Evolutionary conservation across 2,329 filamentous ascomycete species (phyloP), one percentile per base, ranked within the genome.

Genomic region (Arthrobotrys musiformis): DNA sequence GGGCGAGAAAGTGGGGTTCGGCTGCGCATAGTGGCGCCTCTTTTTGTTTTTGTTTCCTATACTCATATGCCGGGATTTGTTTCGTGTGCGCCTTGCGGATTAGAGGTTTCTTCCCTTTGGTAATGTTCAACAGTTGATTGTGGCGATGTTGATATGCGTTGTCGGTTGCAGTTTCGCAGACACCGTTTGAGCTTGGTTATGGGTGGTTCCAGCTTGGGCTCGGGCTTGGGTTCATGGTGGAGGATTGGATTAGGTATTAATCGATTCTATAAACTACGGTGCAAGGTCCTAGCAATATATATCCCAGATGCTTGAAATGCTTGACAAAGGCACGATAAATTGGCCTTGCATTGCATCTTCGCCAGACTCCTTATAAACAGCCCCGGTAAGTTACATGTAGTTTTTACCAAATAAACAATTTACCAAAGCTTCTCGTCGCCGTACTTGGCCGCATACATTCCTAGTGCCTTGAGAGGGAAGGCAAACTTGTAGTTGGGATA

Each of bases 401-500:
- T n/a, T n/a, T n/a, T n/a, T n/a, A n/a, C n/a, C n/a, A n/a, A n/a
- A n/a, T n/a, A 50, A 52, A 24, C n/a, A 33, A 33, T 56, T 11
- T 46, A 76, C 70, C 70, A 76, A 11, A 76, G 56, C 22, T 64
- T 24, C 26, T 76, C 88, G 76, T 92, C 86, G 0, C 91, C 91
- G 79, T 91, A 94, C 79, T 87, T 89, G 80, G 86, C 88, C 3
- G 91, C 89, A 86, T 93, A 99, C 89, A 97, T 91, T 4, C 95
- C 95, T 79, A 99, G 84, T 1, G 95, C 95, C 85, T 96, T 97
- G 82, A 98, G 92, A 0, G 94, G 90, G 84, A 97, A 99, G 73
- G 91, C 92, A 83, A 97, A 95, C 86, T 98, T 99, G 87, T 99
- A 99, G 86, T 99, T 99, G 48, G 94, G 94, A 82, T 99, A 99